A percentile compares a stretch with the other conserved stretches of the same genome.
These are phyloP conservation scores for Auxenochlorella pyrenoidosa DNA, from an alignment of 139 green algal genomes.

Conservation along the genomic window DNA sequence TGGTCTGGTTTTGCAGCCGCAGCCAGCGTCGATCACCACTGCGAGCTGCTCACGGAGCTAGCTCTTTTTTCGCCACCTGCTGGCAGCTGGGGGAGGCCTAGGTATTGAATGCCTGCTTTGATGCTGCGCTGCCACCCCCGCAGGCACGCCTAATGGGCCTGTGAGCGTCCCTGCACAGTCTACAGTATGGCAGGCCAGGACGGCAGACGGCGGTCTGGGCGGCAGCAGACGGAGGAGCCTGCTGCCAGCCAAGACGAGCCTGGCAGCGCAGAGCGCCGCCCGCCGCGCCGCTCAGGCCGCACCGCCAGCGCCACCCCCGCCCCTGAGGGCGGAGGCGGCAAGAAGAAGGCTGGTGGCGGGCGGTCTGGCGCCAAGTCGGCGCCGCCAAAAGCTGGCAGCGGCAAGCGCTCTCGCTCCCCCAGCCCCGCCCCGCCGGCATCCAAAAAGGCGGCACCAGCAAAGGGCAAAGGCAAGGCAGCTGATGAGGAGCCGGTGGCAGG, in stretches of 20 bases:
- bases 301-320: constrained; percentile 5
- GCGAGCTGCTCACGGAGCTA: too few relatives aligned
- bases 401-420: constrained; percentile 2
- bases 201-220: constrained; percentile 15
- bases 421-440: not conserved
- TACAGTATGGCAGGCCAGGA: constrained; percentile 27
- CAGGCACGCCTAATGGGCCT: not conserved
- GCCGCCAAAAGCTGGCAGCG: not conserved
- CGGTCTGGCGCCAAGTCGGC: not conserved
- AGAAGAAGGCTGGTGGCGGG: not conserved
- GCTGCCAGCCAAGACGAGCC: constrained; percentile 8
- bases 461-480: constrained; percentile 11
- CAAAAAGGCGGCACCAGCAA: not conserved
- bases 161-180: not conserved
- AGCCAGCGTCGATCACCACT: too few relatives aligned
- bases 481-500: not conserved
- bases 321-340: not conserved
- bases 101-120: not conserved
- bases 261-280: not conserved
- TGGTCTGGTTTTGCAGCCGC: too few relatives aligned
- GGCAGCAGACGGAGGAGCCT: constrained; percentile 20
- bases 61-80: not conserved
- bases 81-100: not conserved
- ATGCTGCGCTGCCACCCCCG: not conserved
- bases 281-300: constrained; percentile 24